Evolutionary conservation across 257 asterid species (phyloP), one percentile per base, ranked within the genome.

Genomic region (Nicotiana knightiana): DNA sequence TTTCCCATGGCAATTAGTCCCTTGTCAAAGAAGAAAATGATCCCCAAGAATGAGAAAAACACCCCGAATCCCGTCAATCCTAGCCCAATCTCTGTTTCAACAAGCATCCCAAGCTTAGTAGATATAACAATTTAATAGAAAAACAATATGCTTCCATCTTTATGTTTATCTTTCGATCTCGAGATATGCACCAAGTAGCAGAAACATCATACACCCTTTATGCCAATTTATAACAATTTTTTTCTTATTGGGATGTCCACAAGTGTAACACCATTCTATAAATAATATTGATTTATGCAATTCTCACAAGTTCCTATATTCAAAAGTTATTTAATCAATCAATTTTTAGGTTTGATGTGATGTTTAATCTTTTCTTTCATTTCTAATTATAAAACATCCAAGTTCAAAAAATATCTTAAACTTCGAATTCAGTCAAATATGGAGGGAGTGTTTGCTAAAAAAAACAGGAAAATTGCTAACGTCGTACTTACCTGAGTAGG

Each of bases 1-100:
- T 95, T 95, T 84, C 98, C 99, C 97, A 95, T 93, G 63, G 98
- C 98, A 82, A 95, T 91, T 39, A 95, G 90, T 46, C 99, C 99
- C 88, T 95, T 95, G 77, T 93, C 99, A 7, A 95, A 93, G 90
- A 95, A 92, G 92, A 91, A 93, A 86, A 91, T 86, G 83, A 95
- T 84, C 79, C 99, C 99, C 85, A 95, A 86, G 89, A 95, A 88
- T 13, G 98, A 93, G 87, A 95, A 95, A 67, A 95, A 91, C 9
- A 93, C 90, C 77, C 99, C 99, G 61, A 95, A 95, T 62, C 97
- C 98, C 67, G 99, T 95, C 92, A 95, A 87, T 68, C 98, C 98
- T 24, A 95, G 95, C 54, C 99, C 99, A 85, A 95, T 95, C 91
- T 95, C 98, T 95, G 95, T 86, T 81, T 61, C 86, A 85, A 76